Percentiles rank a stretch among this genome's conserved stretches.
Conservation (phyloP, 2,329 filamentous ascomycete genomes). For the Akanthomyces uredinophilus region DNA sequence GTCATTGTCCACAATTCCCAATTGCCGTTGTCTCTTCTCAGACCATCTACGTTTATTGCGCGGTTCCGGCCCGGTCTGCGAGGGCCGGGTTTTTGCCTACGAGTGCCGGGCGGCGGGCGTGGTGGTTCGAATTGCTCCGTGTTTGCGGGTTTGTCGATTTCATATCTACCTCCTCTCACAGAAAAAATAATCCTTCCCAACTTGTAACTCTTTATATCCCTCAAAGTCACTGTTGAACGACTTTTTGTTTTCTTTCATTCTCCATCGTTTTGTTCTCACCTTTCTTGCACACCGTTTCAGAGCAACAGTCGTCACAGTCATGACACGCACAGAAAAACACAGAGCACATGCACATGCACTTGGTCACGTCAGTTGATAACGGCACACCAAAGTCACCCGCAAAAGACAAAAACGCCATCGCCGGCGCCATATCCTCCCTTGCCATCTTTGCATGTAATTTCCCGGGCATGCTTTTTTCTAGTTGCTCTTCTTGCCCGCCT, state of each 20-base stretch:
- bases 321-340: not conserved
- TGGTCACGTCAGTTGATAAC: conserved; percentile 14
- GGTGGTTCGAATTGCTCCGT: not conserved
- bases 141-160: not conserved
- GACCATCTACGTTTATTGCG: not conserved
- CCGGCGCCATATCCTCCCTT: not conserved
- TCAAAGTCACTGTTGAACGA: conserved; percentile 14
- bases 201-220: not conserved
- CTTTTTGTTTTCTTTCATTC: not conserved
- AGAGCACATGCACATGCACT: conserved; percentile 2
- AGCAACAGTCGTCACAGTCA: conserved; percentile 4
- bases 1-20: not conserved
- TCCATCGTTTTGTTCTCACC: not conserved
- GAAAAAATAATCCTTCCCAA: not conserved
- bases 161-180: not conserved
- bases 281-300: not conserved
- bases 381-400: conserved; percentile 8
- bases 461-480: conserved; percentile 24
- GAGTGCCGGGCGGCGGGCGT: not conserved
- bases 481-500: conserved; percentile 48
- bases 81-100: not conserved
- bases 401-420: not conserved
- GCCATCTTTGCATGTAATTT: not conserved
- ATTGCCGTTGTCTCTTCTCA: not conserved
- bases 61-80: not conserved